Evolutionary conservation across 2,329 filamentous ascomycete species (phyloP).

Genomic region (Fusarium cyanostomum): DNA sequence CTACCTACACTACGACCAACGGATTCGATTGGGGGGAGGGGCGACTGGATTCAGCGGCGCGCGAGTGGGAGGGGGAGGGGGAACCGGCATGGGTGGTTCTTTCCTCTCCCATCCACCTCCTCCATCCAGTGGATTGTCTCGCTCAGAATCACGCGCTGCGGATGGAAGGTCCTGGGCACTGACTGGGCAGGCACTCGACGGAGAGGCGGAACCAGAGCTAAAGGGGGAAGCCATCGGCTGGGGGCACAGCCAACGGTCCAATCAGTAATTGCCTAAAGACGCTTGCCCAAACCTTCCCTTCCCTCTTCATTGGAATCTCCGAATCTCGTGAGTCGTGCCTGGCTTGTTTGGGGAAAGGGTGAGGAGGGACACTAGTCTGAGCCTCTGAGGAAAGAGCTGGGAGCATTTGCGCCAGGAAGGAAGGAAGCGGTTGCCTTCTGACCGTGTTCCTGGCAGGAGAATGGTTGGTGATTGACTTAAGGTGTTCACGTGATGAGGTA

Average conservation of each 20-base stretch:
- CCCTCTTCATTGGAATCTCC: background rate
- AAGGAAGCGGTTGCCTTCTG: slow-evolving; percentile 6
- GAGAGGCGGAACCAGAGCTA: slow-evolving; percentile 3
- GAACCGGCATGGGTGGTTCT: slow-evolving; percentile 5
- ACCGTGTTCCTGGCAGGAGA: slow-evolving; percentile 14
- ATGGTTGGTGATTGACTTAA: background rate
- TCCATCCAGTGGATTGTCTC: slow-evolving; percentile 6
- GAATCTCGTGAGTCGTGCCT: slow-evolving; percentile 1
- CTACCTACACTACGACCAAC: slow-evolving; percentile 26
- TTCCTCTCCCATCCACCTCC: background rate
- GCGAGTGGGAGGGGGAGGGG: slow-evolving; percentile 10
- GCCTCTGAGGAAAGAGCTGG: background rate
- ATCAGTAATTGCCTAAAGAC: slow-evolving; percentile 5
- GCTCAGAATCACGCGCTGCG: slow-evolving; percentile 14
- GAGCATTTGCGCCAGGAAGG: background rate
- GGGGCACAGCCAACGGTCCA: slow-evolving; percentile 1
- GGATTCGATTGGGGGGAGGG: slow-evolving; percentile 34
- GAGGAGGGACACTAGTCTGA: background rate
- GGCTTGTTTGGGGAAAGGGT: slow-evolving; percentile 11
- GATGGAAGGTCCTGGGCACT: background rate
- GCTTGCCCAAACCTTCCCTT: background rate
- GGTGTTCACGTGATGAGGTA: slow-evolving; percentile 17
- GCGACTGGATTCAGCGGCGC: slow-evolving; percentile 12
- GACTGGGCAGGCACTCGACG: background rate
- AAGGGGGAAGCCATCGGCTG: slow-evolving; percentile 7